These are phyloP conservation scores for Tulasnella sp. DNA, from an alignment of 768 basidiomycete species.

Conservation along the genomic window DNA sequence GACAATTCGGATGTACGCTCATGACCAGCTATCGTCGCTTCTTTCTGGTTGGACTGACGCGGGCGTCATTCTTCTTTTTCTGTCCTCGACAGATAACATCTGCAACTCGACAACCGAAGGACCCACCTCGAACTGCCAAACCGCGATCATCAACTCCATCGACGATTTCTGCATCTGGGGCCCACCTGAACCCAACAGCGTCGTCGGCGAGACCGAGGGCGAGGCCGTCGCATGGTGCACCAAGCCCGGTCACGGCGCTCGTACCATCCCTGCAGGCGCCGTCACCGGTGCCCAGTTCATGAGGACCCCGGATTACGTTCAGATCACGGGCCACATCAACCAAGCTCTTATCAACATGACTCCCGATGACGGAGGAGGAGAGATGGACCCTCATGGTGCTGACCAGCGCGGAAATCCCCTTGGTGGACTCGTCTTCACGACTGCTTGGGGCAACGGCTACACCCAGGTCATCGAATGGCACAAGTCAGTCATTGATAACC, in stretches of 20 bases:
- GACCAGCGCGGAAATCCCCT: constrained; percentile 18
- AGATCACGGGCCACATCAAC: constrained; percentile 47
- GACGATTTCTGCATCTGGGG: constrained; percentile 22
- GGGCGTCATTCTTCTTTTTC: background rate
- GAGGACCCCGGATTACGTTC: constrained; percentile 60
- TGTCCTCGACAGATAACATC: constrained; percentile 36
- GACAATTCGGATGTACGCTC: constrained; percentile 42
- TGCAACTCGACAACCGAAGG: constrained; percentile 58
- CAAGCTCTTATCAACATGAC: constrained; percentile 32
- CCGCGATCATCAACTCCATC: constrained; percentile 49
- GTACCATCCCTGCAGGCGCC: constrained; percentile 26
- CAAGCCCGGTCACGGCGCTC: constrained; percentile 16
- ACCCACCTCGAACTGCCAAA: constrained; percentile 58
- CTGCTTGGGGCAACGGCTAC: constrained; percentile 10
- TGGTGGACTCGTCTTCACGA: constrained; percentile 19
- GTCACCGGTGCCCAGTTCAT: constrained; percentile 58
- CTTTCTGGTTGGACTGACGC: background rate
- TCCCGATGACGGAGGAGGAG: constrained; percentile 30
- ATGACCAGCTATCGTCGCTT: too few relatives aligned
- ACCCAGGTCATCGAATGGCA: constrained; percentile 18
- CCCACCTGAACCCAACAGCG: constrained; percentile 16
- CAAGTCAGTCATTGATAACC: background rate
- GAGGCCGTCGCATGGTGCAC: constrained; percentile 31
- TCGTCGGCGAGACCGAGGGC: constrained; percentile 28
- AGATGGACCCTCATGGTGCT: constrained; percentile 17